Evolutionary conservation across 371 early-diverging fungal genomes (phyloP).

Genomic region (Rhizopus sp.): DNA sequence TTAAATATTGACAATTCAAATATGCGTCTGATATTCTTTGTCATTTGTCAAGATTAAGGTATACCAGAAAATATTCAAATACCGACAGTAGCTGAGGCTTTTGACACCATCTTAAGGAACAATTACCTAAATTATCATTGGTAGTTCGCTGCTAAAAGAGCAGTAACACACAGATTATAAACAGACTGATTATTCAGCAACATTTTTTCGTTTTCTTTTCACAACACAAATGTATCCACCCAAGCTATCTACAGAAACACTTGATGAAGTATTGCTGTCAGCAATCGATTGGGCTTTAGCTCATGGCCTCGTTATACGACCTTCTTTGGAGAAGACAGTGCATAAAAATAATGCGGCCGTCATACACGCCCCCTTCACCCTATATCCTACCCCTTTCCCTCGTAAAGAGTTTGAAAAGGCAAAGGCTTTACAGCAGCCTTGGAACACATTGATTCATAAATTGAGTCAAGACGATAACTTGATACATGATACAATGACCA

Average conservation of each 20-base stretch:
- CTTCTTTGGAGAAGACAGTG: constrained; percentile 41
- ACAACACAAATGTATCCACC: constrained; percentile 31
- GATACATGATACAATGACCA: constrained; percentile 71
- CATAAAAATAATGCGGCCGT: constrained; percentile 46
- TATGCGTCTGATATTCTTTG: too few species aligned
- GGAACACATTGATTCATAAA: constrained; percentile 81
- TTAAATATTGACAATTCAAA: too few species aligned
- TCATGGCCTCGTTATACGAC: constrained; percentile 78
- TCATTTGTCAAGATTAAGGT: too few species aligned
- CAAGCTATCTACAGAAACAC: constrained; percentile 9
- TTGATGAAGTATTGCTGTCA: constrained; percentile 35
- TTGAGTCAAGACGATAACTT: constrained; percentile 80
- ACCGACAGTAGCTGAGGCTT: too few species aligned
- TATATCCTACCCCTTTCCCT: constrained; percentile 91
- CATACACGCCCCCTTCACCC: constrained; percentile 85
- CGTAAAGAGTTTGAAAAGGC: constrained; percentile 74
- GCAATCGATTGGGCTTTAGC: constrained; percentile 83
- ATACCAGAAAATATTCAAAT: too few species aligned
- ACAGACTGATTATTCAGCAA: constrained; percentile 25
- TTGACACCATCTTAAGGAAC: too few species aligned
- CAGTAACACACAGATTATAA: not conserved
- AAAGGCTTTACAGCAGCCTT: constrained; percentile 73
- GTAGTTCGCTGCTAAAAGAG: too few species aligned
- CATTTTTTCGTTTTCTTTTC: constrained; percentile 6
- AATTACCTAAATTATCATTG: too few species aligned